A percentile compares a stretch with the other conserved stretches of the same genome.
Conservation (phyloP, 306 rosid species). For the Lupinus albus region DNA sequence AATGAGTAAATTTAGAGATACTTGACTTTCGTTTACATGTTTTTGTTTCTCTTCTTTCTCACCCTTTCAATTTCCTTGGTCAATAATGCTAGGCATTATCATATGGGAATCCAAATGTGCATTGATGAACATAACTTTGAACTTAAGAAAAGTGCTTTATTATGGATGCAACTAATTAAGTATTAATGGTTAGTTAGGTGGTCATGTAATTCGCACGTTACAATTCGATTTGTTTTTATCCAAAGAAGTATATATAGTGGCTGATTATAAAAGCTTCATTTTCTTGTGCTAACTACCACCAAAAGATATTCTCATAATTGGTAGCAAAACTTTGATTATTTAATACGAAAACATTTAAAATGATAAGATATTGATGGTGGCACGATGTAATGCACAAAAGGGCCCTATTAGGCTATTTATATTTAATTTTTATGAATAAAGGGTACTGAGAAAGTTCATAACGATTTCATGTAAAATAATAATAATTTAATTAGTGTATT, state of each 20-base stretch:
- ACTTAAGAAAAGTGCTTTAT: constrained; percentile 36
- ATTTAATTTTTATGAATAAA: not conserved
- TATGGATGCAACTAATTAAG: constrained; percentile 32
- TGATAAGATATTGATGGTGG: constrained; percentile 8
- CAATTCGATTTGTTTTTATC: constrained; percentile 26
- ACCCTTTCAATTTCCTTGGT: constrained; percentile 32
- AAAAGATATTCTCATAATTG: constrained; percentile 28
- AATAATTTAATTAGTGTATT: no score
- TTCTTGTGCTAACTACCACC: constrained; percentile 24
- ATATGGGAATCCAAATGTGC: constrained; percentile 15
- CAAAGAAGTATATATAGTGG: constrained; percentile 29
- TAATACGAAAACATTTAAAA: constrained; percentile 14
- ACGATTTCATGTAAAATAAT: constrained; percentile 3
- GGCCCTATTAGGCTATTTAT: not conserved
- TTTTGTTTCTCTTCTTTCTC: constrained; percentile 1
- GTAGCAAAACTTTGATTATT: constrained; percentile 13
- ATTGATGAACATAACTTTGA: constrained; percentile 44
- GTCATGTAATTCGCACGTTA: constrained; percentile 40
- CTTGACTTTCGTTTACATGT: constrained; percentile 31
- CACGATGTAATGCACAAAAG: constrained; percentile 27
- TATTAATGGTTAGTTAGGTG: constrained; percentile 38
- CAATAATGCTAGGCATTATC: constrained; percentile 45
- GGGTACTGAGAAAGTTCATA: constrained; percentile 5
- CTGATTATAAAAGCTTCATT: not conserved
- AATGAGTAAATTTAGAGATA: constrained; percentile 32